phyloP scores from a whole-genome alignment of 2,329 filamentous ascomycete genomes.

The Fonsecaea pugnacius region DNA sequence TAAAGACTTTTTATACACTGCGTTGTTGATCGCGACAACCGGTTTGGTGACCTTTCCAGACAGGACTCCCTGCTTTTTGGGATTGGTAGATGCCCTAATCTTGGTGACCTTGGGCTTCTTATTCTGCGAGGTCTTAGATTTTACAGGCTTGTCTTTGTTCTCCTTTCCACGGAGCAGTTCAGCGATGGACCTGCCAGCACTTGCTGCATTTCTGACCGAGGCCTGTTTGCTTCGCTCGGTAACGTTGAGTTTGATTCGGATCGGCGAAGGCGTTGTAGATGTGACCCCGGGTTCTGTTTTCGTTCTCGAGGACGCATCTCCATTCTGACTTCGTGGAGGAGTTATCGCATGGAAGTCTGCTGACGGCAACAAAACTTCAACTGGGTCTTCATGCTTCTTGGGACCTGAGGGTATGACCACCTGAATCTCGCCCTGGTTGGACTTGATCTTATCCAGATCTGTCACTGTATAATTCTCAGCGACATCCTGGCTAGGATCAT shows the following conservation, averaged over 20 bases:
- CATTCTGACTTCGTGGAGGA: slow-evolving; percentile 48
- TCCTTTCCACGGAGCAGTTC: slow-evolving; percentile 36
- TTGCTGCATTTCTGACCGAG: slow-evolving; percentile 36
- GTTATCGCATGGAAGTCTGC: slow-evolving; percentile 40
- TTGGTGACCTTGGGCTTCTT: slow-evolving; percentile 27
- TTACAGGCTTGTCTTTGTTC: slow-evolving; percentile 26
- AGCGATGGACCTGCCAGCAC: slow-evolving; percentile 31
- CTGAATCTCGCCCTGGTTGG: slow-evolving; percentile 44
- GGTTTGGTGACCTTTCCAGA: slow-evolving; percentile 33
- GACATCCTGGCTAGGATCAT: slow-evolving; percentile 52
- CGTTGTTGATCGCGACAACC: slow-evolving; percentile 11
- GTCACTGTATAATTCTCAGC: slow-evolving; percentile 51
- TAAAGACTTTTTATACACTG: slow-evolving; percentile 24
- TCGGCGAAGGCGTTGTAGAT: slow-evolving; percentile 17
- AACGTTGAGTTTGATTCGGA: slow-evolving; percentile 30
- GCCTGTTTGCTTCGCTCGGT: slow-evolving; percentile 37
- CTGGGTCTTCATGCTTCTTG: slow-evolving; percentile 42
- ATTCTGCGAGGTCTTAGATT: slow-evolving; percentile 33
- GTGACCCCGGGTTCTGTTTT: slow-evolving; percentile 3
- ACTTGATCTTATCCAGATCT: slow-evolving; percentile 51
- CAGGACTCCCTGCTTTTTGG: slow-evolving; percentile 24
- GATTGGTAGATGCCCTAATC: slow-evolving; percentile 20
- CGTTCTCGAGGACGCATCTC: slow-evolving; percentile 18
- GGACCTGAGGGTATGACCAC: slow-evolving; percentile 47
- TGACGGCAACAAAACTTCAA: slow-evolving; percentile 18